phyloP scores from a whole-genome alignment of 306 rosid genomes.

The Albizia julibrissin region DNA sequence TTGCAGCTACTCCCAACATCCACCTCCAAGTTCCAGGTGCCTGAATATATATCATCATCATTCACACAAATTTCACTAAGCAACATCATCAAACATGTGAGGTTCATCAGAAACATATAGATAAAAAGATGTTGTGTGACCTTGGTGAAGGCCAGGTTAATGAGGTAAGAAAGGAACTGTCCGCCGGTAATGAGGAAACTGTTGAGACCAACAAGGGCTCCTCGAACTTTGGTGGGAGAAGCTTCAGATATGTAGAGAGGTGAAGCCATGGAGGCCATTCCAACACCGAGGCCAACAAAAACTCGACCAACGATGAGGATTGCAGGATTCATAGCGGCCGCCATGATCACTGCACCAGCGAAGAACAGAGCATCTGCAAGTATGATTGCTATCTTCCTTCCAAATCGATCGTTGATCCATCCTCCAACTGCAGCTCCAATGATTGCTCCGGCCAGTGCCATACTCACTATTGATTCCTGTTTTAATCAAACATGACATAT shows the following conservation, averaged over 20 bases:
- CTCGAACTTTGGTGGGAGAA: conserved; percentile 63
- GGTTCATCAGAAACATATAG: not conserved
- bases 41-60: conserved; percentile 33
- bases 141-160: conserved; percentile 67
- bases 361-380: conserved; percentile 55
- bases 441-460: conserved; percentile 66
- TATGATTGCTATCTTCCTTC: conserved; percentile 46
- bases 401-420: conserved; percentile 58
- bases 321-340: conserved; percentile 38
- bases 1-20: conserved; percentile 76
- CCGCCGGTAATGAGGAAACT: conserved; percentile 72
- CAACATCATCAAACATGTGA: not conserved
- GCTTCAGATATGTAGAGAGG: conserved; percentile 69
- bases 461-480: conserved; percentile 68
- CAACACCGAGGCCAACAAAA: conserved; percentile 68
- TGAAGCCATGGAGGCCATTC: conserved; percentile 80
- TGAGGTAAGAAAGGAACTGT: conserved; percentile 67
- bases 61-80: not conserved
- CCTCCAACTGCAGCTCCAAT: conserved; percentile 70
- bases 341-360: conserved; percentile 55
- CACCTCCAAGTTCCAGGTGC: conserved; percentile 68
- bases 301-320: conserved; percentile 52
- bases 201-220: conserved; percentile 69
- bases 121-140: conserved; percentile 3
- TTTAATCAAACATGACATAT: not conserved